These are phyloP conservation scores for Desmodesmus armatus DNA, from an alignment of 139 green algal genomes.

Conservation along the genomic window DNA sequence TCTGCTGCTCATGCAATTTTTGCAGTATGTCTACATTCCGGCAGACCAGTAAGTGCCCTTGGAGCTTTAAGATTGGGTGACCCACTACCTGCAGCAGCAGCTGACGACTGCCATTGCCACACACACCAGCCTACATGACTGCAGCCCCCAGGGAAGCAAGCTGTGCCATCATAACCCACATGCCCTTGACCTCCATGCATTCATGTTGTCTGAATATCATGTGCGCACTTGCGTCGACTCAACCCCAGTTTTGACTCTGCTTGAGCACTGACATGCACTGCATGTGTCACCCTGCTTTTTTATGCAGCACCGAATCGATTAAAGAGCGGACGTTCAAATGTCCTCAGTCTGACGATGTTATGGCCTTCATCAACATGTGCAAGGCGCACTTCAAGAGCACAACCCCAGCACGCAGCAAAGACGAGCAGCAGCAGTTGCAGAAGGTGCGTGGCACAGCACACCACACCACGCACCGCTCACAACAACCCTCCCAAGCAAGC, in stretches of 20 bases:
- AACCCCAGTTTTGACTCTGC: too few species aligned
- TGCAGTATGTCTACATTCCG: slow-evolving; percentile 67
- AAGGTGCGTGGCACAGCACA: too few species aligned
- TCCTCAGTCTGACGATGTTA: slow-evolving; percentile 11
- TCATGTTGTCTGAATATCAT: too few species aligned
- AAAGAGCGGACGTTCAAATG: slow-evolving; percentile 59
- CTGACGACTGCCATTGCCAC: too few species aligned
- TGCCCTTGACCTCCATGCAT: too few species aligned
- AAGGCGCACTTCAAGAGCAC: slow-evolving; percentile 14
- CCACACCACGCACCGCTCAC: too few species aligned
- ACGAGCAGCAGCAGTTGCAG: too few species aligned
- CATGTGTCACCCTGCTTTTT: neutral
- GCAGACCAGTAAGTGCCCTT: slow-evolving; percentile 63
- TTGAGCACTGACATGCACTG: neutral
- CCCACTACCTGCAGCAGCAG: neutral
- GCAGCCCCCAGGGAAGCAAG: too few species aligned
- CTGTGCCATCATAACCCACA: too few species aligned
- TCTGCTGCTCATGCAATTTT: neutral
- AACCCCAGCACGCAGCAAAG: neutral
- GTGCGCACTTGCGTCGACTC: too few species aligned
- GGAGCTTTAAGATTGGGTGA: neutral
- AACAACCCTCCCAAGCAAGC: too few species aligned
- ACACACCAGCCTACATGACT: too few species aligned
- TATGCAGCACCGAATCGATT: slow-evolving; percentile 67
- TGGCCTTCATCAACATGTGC: slow-evolving; percentile 21